These are phyloP conservation scores for Ophiostoma ulmi DNA, from an alignment of 2,329 filamentous ascomycete genomes.

Conservation along the genomic window DNA sequence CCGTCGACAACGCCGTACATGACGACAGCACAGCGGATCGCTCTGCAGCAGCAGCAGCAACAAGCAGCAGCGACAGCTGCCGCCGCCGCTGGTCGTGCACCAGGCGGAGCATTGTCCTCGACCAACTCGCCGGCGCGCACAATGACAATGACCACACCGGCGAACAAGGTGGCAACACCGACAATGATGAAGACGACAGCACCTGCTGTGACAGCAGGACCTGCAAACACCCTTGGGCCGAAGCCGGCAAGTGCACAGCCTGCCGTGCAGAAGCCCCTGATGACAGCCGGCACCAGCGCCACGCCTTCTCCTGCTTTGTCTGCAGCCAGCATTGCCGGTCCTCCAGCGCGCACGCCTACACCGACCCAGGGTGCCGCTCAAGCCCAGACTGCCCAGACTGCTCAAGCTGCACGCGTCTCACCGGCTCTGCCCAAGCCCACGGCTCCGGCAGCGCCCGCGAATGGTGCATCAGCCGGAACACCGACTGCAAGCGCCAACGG, in stretches of 20 bases:
- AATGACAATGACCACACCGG: background rate
- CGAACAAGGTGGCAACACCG: background rate
- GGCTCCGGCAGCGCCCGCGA: background rate
- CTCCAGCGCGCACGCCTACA: background rate
- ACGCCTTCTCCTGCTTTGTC: background rate
- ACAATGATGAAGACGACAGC: background rate
- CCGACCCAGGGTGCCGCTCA: background rate
- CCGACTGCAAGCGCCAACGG: background rate
- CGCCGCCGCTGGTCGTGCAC: background rate
- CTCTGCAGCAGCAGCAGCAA: constrained; percentile 7
- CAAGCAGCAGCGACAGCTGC: background rate
- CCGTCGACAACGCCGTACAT: constrained; percentile 17
- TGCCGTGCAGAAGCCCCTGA: background rate
- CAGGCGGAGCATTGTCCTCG: background rate
- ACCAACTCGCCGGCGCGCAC: background rate
- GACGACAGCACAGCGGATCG: constrained; percentile 19
- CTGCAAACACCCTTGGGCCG: background rate
- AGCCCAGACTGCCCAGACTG: background rate
- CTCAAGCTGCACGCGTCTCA: background rate
- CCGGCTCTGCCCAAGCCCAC: background rate
- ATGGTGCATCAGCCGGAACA: background rate
- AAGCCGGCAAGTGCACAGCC: background rate
- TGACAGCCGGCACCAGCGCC: background rate
- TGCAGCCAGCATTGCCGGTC: background rate
- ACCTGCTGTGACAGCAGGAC: background rate